Percentiles rank a stretch among this genome's conserved stretches.
phyloP scores from a whole-genome alignment of 2,329 filamentous ascomycete genomes.

The Colletotrichum aenigma region DNA sequence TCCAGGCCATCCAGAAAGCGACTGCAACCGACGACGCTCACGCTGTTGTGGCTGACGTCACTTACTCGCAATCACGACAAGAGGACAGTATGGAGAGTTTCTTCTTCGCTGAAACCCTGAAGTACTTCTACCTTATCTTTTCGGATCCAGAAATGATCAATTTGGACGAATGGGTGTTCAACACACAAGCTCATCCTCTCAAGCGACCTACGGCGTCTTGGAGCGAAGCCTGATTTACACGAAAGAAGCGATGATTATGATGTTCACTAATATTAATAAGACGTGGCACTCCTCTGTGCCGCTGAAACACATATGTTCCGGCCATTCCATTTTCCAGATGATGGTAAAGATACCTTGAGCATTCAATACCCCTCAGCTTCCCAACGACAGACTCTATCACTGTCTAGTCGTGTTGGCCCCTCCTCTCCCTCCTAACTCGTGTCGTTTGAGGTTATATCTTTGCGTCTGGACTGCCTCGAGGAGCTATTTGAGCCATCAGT shows the following conservation, averaged over 20 bases:
- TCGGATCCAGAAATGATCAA: conserved; percentile 65
- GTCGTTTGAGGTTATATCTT: background rate
- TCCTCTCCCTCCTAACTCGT: background rate
- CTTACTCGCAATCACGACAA: conserved; percentile 48
- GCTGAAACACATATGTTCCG: background rate
- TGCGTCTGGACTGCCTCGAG: background rate
- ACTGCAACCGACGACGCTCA: conserved; percentile 53
- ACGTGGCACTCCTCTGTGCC: background rate
- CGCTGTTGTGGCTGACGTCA: conserved; percentile 54
- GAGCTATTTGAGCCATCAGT: background rate
- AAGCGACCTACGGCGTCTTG: conserved; percentile 10
- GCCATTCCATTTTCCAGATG: background rate
- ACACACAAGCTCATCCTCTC: conserved; percentile 57
- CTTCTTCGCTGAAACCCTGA: conserved; percentile 76
- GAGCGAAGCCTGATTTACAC: background rate
- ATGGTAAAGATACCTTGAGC: background rate
- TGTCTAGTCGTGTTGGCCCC: background rate
- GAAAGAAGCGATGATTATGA: background rate
- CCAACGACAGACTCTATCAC: background rate
- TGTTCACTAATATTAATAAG: background rate
- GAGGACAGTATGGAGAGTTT: conserved; percentile 59
- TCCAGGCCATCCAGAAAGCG: conserved; percentile 46
- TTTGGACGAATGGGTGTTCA: conserved; percentile 71
- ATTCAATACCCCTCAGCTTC: background rate
- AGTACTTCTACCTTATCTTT: conserved; percentile 78